Evolutionary conservation across 225 moss, liverwort and hornwort species (phyloP), one percentile per base, ranked within the genome.

Genomic region (Pseudisothecium myosuroides): DNA sequence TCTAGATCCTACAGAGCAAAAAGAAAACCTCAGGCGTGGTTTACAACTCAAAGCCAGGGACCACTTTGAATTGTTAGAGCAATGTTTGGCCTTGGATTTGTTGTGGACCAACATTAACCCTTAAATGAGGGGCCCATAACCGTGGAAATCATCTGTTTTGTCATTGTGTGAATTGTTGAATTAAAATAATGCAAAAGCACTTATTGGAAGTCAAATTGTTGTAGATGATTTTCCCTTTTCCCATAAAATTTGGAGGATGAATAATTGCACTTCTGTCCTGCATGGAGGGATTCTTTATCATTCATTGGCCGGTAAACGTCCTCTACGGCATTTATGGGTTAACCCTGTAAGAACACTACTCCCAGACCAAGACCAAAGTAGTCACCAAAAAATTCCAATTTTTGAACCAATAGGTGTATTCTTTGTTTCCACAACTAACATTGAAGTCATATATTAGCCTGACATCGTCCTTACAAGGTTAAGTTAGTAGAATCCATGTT

Each of bases 391-490:
- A 28, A 43, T 9, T 43, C 2, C 1, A 0, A 28, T 45, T 45
- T 10, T 6, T 45, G 10, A 1, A 29, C 10, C 2, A 28, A 27
- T 43, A 27, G 41, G 27, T 72, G 16, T 3, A 43, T 43, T 72
- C 3, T 9, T 27, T 41, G 15, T 43, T 27, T 72, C 12, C 1
- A 12, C 0, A n/a, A 1, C 8, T 14, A 71, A 26, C 12, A 26
- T 1, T 41, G 0, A 41, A 41, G 24, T 41, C 26, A 41, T 39
- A 24, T 3, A 41, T 14, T 0, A 14, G 2, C 6, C 1, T 41
- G n/a, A 1, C 72, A 16, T 43, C 0, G 0, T 43, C 17, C 0
- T 45, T 16, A 9, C 0, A 3, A 0, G 17, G 1, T 43, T 73
- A 9, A 28, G 10, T 6, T 19, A 11, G 7, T 74, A 1, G 11